Evolutionary conservation across 352 stramenopile genomes (phyloP).

Genomic region (Globisporangium spiculum): DNA sequence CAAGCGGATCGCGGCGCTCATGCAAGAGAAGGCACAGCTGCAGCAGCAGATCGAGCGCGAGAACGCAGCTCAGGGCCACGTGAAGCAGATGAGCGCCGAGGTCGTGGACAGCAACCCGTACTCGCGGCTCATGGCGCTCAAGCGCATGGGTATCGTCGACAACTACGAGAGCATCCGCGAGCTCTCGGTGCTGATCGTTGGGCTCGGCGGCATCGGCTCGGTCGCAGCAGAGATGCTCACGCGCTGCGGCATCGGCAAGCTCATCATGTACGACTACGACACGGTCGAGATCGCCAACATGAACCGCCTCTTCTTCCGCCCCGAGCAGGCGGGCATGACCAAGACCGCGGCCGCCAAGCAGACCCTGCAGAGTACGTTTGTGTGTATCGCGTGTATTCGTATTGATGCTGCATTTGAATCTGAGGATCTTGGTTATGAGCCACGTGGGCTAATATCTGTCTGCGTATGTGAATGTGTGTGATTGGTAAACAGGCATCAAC

Average conservation of each 20-base stretch:
- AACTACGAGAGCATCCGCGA: conserved; percentile 88
- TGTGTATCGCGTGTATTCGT: neutral
- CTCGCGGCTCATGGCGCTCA: conserved; percentile 87
- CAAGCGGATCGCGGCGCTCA: conserved; percentile 66
- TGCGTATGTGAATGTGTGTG: neutral
- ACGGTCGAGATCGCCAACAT: conserved; percentile 90
- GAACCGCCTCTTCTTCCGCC: conserved; percentile 90
- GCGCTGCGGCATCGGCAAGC: conserved; percentile 86
- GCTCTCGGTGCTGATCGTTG: conserved; percentile 80
- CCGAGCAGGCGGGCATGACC: conserved; percentile 81
- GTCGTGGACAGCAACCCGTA: conserved; percentile 88
- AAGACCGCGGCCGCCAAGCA: conserved; percentile 88
- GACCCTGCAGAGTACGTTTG: conserved; percentile 70
- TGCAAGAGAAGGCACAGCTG: conserved; percentile 67
- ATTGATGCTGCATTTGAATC: neutral
- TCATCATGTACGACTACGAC: conserved; percentile 89
- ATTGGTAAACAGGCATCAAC: conserved; percentile 64
- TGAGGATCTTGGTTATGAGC: neutral
- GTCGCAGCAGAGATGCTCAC: conserved; percentile 89
- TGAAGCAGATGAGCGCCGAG: conserved; percentile 70
- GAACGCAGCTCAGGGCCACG: conserved; percentile 23
- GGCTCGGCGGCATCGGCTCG: conserved; percentile 82
- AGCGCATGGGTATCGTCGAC: conserved; percentile 89
- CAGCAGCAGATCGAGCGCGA: conserved; percentile 51
- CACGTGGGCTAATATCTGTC: neutral